A percentile compares a stretch with the other conserved stretches of the same genome.
Evolutionary conservation across 805 yeast species (phyloP).

Genomic region (Ogataea ganodermae): DNA sequence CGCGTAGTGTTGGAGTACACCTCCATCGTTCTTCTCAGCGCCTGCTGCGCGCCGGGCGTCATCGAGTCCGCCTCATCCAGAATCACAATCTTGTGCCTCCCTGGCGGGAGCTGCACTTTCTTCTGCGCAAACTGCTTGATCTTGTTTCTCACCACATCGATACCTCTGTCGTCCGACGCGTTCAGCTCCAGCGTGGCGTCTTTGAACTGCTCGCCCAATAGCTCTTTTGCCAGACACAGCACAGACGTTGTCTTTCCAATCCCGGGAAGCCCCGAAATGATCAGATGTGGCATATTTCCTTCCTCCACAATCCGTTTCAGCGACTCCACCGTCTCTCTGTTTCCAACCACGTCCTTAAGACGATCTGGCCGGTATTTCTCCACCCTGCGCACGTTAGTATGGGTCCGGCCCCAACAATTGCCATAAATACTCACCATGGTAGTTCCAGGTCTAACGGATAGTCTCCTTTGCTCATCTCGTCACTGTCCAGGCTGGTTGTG

Average conservation of each 20-base stretch:
- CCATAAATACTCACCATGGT: slow-evolving; percentile 38
- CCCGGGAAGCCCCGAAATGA: slow-evolving; percentile 95
- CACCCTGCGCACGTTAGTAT: slow-evolving; percentile 52
- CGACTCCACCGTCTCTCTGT: slow-evolving; percentile 84
- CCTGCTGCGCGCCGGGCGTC: slow-evolving; percentile 98
- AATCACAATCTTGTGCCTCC: slow-evolving; percentile 89
- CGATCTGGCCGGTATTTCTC: slow-evolving; percentile 89
- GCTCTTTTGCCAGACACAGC: slow-evolving; percentile 82
- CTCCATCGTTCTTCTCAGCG: slow-evolving; percentile 93
- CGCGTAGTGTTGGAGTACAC: slow-evolving; percentile 92
- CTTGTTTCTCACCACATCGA: slow-evolving; percentile 90
- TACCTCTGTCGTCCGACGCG: slow-evolving; percentile 97
- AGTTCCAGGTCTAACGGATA: slow-evolving; percentile 36
- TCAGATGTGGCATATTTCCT: slow-evolving; percentile 97
- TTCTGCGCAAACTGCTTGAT: slow-evolving; percentile 97
- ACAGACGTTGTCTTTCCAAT: slow-evolving; percentile 96
- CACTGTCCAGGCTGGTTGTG: too few relatives aligned
- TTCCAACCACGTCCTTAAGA: slow-evolving; percentile 88
- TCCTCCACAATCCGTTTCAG: slow-evolving; percentile 81
- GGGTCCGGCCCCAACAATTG: background rate
- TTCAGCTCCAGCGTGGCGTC: slow-evolving; percentile 92
- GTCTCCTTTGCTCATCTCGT: slow-evolving; percentile 12
- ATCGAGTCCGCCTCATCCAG: slow-evolving; percentile 95
- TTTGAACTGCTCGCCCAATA: slow-evolving; percentile 63
- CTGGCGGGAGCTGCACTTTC: slow-evolving; percentile 82